Evolutionary conservation across 306 rosid species (phyloP), one percentile per base, ranked within the genome.

Genomic region (Cucumis cinereus): DNA sequence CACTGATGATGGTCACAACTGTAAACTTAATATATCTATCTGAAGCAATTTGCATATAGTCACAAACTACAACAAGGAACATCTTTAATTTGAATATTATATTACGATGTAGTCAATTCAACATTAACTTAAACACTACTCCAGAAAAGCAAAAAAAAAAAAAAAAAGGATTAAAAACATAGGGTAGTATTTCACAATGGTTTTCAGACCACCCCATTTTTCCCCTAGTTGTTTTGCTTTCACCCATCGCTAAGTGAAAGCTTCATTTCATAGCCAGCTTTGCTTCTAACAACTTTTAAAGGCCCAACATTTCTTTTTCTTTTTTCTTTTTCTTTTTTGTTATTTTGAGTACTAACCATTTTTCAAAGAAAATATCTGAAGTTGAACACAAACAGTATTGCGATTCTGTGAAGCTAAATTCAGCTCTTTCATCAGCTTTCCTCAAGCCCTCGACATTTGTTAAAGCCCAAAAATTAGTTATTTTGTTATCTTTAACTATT

Each of bases 21-120:
- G 99, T 95, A 68, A 93, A 92, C 82, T 98, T 90, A 79, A 95
- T 80, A 81, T 92, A 90, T 85, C 83, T 90, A 78, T 95, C 97
- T 6, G 85, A 87, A 68, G 54, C 36, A 41, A 41, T 68, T 68
- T 68, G 20, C 54, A 22, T 10, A 11, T 6, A 30, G 59, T 28
- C 20, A 30, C 43, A 61, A 61, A 61, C 43, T 58, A 5, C 3
- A 58, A 2, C 12, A 30, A 60, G 22, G 24, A 63, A 63, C 16
- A 63, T 36, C 26, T 40, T 41, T 67, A n/a, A 10, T 66, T 20
- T 11, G 16, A 66, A 68, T 67, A 38, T 35, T 43, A 41, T 68
- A 68, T n/a, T n/a, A 8, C 30, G 1, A 38, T 23, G 0, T 10
- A 17, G 30, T 38, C 33, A n/a, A 66, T 66, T 38, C 30, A n/a